A percentile compares a stretch with the other conserved stretches of the same genome.
These are phyloP conservation scores for Plantago elongata DNA, from an alignment of 257 asterid species.

Conservation along the genomic window DNA sequence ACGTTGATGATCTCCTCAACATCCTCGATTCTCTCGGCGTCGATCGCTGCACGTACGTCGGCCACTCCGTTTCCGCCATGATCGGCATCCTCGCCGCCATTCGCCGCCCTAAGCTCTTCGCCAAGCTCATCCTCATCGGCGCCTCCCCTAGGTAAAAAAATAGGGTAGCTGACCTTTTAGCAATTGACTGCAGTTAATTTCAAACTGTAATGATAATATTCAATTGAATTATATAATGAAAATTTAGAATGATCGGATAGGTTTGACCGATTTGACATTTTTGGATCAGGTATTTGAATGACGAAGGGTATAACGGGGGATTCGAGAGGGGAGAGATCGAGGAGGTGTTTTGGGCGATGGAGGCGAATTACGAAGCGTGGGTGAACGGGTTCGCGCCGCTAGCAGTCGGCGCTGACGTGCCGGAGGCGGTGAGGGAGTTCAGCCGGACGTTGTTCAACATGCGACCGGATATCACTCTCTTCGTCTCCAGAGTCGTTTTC, in stretches of 20 bases:
- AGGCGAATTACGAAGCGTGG: conserved; percentile 90
- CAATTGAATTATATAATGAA: not conserved
- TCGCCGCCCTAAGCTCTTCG: conserved; percentile 87
- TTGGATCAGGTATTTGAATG: conserved; percentile 60
- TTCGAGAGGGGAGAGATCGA: conserved; percentile 72
- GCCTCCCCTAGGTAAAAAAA: conserved; percentile 95
- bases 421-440: conserved; percentile 80
- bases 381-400: conserved; percentile 87
- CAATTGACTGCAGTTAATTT: no score
- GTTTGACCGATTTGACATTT: not conserved
- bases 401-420: conserved; percentile 96
- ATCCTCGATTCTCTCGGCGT: conserved; percentile 65
- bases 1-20: conserved; percentile 71
- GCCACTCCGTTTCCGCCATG: conserved; percentile 94
- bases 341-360: conserved; percentile 73
- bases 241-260: not conserved
- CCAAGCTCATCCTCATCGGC: conserved; percentile 83
- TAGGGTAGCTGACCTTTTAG: no score
- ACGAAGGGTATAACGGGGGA: conserved; percentile 75
- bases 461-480: conserved; percentile 88
- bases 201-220: no score
- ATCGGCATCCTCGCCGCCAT: conserved; percentile 88
- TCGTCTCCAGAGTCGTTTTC: conserved; percentile 67
- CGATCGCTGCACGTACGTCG: conserved; percentile 69
- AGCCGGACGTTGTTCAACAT: conserved; percentile 81